Conservation (phyloP, 805 yeast species). For the Saccharomyces eubayanus region DNA sequence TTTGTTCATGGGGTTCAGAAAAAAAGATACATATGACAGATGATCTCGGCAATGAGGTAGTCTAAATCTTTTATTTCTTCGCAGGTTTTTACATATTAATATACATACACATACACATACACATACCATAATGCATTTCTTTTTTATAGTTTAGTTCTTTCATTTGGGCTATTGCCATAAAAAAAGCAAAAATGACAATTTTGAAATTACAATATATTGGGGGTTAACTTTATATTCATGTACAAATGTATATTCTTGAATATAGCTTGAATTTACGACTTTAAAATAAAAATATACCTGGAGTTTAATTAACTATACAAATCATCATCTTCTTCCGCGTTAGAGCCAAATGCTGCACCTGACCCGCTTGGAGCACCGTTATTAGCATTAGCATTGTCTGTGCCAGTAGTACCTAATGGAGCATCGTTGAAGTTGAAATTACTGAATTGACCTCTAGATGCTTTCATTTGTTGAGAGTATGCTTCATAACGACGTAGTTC, state of each 20-base stretch:
- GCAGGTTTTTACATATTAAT: neutral
- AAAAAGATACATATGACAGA: neutral
- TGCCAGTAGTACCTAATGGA: constrained; percentile 35
- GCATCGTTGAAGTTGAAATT: constrained; percentile 74
- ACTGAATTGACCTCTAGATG: constrained; percentile 90
- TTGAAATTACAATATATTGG: neutral
- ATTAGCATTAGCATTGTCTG: constrained; percentile 31
- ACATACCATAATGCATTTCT: neutral
- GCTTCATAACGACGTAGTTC: constrained; percentile 98
- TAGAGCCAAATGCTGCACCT: constrained; percentile 39
- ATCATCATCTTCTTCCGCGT: constrained; percentile 56
- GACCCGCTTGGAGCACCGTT: constrained; percentile 22
- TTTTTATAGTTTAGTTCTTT: neutral
- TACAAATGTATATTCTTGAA: neutral
- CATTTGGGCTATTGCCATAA: neutral
- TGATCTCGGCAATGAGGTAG: neutral
- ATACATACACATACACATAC: neutral
- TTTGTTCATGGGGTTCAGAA: neutral
- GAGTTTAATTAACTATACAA: constrained; percentile 39
- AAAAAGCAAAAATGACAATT: neutral
- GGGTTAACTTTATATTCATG: neutral
- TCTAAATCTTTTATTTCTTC: neutral
- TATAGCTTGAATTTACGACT: neutral
- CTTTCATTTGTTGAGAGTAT: constrained; percentile 90
- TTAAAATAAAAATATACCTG: neutral